Base-by-base conservation (phyloP, 1,284 basidiomycete species). In the Irpex rosettiformis region DNA sequence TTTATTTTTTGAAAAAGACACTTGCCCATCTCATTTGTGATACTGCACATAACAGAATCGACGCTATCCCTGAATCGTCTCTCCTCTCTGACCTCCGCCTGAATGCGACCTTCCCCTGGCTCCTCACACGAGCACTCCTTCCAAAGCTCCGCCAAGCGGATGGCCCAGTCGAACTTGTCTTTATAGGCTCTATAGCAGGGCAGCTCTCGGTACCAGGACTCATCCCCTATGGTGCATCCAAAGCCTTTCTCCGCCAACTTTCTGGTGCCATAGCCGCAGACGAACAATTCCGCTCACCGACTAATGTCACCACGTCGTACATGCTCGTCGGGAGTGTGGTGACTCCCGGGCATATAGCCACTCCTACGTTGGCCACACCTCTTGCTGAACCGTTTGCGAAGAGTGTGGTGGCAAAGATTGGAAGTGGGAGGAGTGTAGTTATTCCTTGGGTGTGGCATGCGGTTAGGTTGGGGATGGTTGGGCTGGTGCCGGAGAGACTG, bases 381-480 rank as follows among this genome's bases (percentile, higher is more conserved):
- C 6, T 29, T n/a, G 24, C 62, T 47, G 58, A 54, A 22, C 11
- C 7, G 25, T 64, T 61, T 40, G 60, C 60, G 33, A 59, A 56
- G 49, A 16, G n/a, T 5, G 18, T 61, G 8, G 58, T 64, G 42
- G 52, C 49, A 8, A 54, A 30, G 27, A 43, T 64, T 28, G 62
- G 62, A 18, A 59, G 58, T 58, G 62, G 60, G 7, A 27, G 30
- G 25, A 43, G 59, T n/a, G 16, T 33, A 13, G 29, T 61, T 30
- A 45, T 56, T 16, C 58, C 60, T 21, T 64, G 58, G 43, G 29
- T 45, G 51, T 37, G 25, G n/a, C 62, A 64, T 37, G 59, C 56
- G 3, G 7, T 64, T 3, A 60, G 61, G 54, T 18, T 47, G 37
- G 52, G 48, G 29, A 27, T 40, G 24, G 27, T 54, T 6, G 25